These are phyloP conservation scores for Aspergillus jensenii DNA, from an alignment of 2,329 filamentous ascomycete genomes.

Conservation along the genomic window DNA sequence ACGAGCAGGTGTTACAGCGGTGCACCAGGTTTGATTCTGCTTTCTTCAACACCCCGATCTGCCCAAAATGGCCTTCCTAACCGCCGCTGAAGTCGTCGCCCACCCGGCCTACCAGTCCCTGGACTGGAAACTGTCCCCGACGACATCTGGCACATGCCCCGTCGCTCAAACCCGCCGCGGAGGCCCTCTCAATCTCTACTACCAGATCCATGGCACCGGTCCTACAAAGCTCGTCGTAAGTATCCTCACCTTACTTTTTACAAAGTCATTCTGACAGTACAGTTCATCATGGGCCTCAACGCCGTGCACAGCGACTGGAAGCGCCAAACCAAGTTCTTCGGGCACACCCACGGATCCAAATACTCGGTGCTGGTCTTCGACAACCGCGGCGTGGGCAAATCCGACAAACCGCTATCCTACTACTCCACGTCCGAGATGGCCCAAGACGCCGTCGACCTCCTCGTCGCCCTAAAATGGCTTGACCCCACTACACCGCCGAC, in stretches of 20 bases:
- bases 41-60: neutral
- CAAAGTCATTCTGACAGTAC: constrained; percentile 1
- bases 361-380: constrained; percentile 78
- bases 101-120: constrained; percentile 34
- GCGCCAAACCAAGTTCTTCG: constrained; percentile 78
- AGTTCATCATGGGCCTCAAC: constrained; percentile 82
- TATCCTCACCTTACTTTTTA: constrained; percentile 20
- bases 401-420: constrained; percentile 71
- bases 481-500: constrained; percentile 31
- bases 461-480: constrained; percentile 69
- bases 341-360: constrained; percentile 64
- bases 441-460: constrained; percentile 69
- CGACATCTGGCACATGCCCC: constrained; percentile 58
- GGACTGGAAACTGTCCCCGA: constrained; percentile 58
- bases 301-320: constrained; percentile 71
- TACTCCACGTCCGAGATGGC: constrained; percentile 89
- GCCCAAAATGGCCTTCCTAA: constrained; percentile 25
- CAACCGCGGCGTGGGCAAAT: constrained; percentile 81
- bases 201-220: constrained; percentile 77
- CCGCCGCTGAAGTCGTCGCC: constrained; percentile 29
- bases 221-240: constrained; percentile 70
- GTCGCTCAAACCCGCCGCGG: constrained; percentile 67
- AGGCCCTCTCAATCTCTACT: constrained; percentile 72
- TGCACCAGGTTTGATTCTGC: neutral
- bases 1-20: neutral